These are phyloP conservation scores for Rhodotorula mucilaginosa DNA, from an alignment of 1,284 basidiomycete species.

Conservation along the genomic window DNA sequence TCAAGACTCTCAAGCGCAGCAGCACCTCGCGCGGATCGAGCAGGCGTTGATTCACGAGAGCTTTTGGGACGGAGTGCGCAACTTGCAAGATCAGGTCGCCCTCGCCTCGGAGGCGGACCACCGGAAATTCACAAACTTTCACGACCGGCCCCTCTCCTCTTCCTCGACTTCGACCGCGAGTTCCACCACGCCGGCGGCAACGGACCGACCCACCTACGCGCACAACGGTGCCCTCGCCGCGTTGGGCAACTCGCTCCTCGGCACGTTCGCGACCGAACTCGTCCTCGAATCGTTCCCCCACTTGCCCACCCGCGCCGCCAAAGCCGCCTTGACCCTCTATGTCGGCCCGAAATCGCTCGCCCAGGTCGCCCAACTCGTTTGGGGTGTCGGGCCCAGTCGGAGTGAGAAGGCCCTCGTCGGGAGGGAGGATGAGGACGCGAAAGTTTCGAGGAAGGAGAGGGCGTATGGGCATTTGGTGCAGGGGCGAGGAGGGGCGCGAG, in stretches of 20 bases:
- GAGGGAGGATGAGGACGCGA: constrained; percentile 31
- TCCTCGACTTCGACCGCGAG: constrained; percentile 53
- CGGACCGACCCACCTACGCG: constrained; percentile 48
- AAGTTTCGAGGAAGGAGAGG: constrained; percentile 57
- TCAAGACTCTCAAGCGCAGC: no score
- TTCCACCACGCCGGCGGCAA: no score
- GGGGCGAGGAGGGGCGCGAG: constrained; percentile 31
- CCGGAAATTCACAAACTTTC: constrained; percentile 31
- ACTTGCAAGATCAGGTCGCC: constrained; percentile 23
- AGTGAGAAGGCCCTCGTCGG: constrained; percentile 59
- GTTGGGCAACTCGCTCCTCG: constrained; percentile 85
- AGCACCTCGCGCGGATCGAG: constrained; percentile 56
- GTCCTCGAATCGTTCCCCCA: constrained; percentile 81
- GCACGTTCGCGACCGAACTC: constrained; percentile 84
- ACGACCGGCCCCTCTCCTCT: constrained; percentile 23
- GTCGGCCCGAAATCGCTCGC: constrained; percentile 82
- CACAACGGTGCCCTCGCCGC: constrained; percentile 77
- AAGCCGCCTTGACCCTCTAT: constrained; percentile 84
- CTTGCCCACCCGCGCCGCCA: constrained; percentile 81
- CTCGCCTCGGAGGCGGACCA: constrained; percentile 2
- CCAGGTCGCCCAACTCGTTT: constrained; percentile 63
- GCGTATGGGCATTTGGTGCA: constrained; percentile 41
- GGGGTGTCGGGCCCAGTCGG: constrained; percentile 43
- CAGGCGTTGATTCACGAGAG: constrained; percentile 76
- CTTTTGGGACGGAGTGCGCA: constrained; percentile 51